phyloP scores from a whole-genome alignment of 2,329 filamentous ascomycete genomes.

The Fusarium pilosicola region DNA sequence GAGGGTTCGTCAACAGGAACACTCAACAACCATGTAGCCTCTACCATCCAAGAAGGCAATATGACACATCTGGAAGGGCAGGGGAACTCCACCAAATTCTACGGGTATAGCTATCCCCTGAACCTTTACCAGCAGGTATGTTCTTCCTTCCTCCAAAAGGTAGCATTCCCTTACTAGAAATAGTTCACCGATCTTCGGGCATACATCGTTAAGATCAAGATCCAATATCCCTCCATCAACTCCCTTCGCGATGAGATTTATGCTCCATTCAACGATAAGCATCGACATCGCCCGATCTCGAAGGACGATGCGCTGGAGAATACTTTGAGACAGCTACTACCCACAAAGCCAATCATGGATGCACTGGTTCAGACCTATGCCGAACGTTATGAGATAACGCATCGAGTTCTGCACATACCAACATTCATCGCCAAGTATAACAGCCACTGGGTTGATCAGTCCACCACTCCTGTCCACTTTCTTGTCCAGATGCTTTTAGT shows the following conservation, averaged over 20 bases:
- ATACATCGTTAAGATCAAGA: not conserved
- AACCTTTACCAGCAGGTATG: not conserved
- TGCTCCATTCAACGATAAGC: not conserved
- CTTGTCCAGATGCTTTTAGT: not conserved
- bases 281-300: too few species aligned
- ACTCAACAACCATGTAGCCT: fast-evolving
- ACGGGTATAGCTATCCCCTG: not conserved
- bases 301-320: not conserved
- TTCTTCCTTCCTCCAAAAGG: fast-evolving
- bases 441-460: fast-evolving
- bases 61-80: not conserved
- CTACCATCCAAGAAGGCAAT: fast-evolving
- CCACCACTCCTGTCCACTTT: not conserved
- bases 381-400: not conserved
- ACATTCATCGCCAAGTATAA: not conserved
- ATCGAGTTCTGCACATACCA: not conserved
- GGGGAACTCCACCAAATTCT: not conserved
- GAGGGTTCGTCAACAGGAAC: not conserved
- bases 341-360: not conserved
- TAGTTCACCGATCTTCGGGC: not conserved
- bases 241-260: not conserved
- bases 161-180: not conserved
- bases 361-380: not conserved
- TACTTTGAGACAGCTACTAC: not conserved
- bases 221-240: not conserved